Base-by-base conservation (phyloP, 148 eudicot species). In the Chenopodium berlandieri region DNA sequence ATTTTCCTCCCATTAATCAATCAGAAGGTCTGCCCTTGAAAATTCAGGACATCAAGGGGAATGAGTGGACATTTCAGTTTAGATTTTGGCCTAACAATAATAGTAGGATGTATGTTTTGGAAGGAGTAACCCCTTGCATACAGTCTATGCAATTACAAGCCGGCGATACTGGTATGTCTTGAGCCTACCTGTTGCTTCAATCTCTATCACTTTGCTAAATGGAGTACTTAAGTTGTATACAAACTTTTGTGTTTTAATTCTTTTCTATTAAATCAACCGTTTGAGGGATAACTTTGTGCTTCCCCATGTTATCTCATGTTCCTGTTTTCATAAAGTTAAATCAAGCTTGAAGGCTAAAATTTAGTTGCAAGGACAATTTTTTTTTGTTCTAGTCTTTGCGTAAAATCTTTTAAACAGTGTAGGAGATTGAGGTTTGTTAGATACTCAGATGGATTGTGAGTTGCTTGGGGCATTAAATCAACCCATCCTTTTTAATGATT, bases 11-110 rank as follows among this genome's bases (percentile, higher is more conserved):
- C 48, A 94, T 96, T 76, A 89, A 88, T 88, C 92, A 94, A 32
- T 96, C 99, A 34, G 98, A 96, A 83, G 99, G 99, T 83, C 77
- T 94, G 80, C 97, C 99, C 50, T 85, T 96, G 84, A 91, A 85
- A 82, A 83, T 96, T 85, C 98, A 90, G 88, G 99, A 94, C 87
- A 87, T 92, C 64, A 96, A 91, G 88, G 99, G 99, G 70, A 96
- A 91, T 83, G 99, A 96, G 84, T 96, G 99, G 99, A 90, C 91
- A 62, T 94, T 96, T 88, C 99, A 96, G 85, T 96, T 96, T 82
- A 90, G 99, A 82, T 96, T 92, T 90, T 96, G 99, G 99, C 99
- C 99, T 80, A 96, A 96, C 82, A 96, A 94, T 82, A 96, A 96
- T 79, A 96, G 99, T 79, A 87, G 98, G 86, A 96, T 96, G 99